Conservation (phyloP, 1,284 basidiomycete genomes). For the Ustilago shanxiensis region DNA sequence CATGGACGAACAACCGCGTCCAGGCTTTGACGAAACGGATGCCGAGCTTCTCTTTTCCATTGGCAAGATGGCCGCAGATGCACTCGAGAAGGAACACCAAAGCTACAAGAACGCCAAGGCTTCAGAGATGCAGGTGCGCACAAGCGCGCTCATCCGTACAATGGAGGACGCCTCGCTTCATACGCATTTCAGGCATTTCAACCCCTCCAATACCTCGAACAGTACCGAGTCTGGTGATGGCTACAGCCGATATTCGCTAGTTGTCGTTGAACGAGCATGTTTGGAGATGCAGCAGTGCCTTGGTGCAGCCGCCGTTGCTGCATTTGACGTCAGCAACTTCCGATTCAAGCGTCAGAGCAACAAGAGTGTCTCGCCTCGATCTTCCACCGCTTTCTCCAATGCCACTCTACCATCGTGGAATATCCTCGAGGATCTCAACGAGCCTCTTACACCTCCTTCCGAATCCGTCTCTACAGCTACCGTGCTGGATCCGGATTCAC, state of each 20-base stretch:
- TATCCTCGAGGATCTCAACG: slow-evolving; percentile 17
- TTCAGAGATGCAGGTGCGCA: slow-evolving; percentile 47
- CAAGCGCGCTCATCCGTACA: slow-evolving; percentile 31
- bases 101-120: slow-evolving; percentile 38
- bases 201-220: slow-evolving; percentile 11
- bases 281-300: slow-evolving; percentile 33
- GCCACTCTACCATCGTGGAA: slow-evolving; percentile 25
- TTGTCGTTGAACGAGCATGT: slow-evolving; percentile 36
- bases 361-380: slow-evolving; percentile 24
- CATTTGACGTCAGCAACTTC: slow-evolving; percentile 43
- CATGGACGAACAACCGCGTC: slow-evolving; percentile 45
- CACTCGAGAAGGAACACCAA: slow-evolving; percentile 54
- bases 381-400: slow-evolving; percentile 15
- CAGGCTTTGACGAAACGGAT: slow-evolving; percentile 44
- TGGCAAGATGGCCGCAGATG: slow-evolving; percentile 53
- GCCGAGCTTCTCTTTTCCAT: slow-evolving; percentile 51
- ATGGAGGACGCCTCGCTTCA: slow-evolving; percentile 36
- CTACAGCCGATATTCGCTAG: slow-evolving; percentile 28
- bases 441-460: slow-evolving; percentile 32
- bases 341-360: slow-evolving; percentile 19
- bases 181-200: slow-evolving; percentile 21
- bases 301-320: slow-evolving; percentile 37
- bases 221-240: slow-evolving; percentile 26
- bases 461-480: slow-evolving; percentile 28
- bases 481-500: slow-evolving; percentile 27